Conservation (phyloP, 2,329 filamentous ascomycete species). For the Aureobasidium subglaciale region DNA sequence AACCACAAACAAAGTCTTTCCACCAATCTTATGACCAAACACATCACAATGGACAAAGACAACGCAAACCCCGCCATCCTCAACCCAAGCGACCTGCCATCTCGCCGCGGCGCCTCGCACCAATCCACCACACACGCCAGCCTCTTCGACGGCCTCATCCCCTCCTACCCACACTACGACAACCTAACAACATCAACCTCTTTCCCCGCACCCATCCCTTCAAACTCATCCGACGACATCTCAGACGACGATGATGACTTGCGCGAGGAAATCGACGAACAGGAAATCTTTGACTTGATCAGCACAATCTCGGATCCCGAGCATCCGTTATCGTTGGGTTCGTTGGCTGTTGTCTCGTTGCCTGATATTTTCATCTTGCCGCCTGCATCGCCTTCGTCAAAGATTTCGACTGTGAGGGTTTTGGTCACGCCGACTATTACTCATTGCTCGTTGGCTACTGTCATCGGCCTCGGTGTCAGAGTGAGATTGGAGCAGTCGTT, state of each 20-base stretch:
- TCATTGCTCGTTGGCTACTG: conserved; percentile 91
- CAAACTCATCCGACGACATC: conserved; percentile 29
- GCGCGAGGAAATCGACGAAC: conserved; percentile 85
- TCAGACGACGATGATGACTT: conserved; percentile 51
- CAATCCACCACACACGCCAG: conserved; percentile 34
- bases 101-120: conserved; percentile 53
- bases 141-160: conserved; percentile 48
- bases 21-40: not conserved
- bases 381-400: conserved; percentile 53
- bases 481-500: conserved; percentile 86
- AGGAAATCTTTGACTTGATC: conserved; percentile 96
- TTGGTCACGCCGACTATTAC: conserved; percentile 94
- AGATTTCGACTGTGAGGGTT: conserved; percentile 70
- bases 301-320: conserved; percentile 93
- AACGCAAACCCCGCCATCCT: conserved; percentile 94
- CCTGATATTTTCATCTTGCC: conserved; percentile 78
- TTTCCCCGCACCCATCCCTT: conserved; percentile 20
- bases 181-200: conserved; percentile 39
- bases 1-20: not conserved
- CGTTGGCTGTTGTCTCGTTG: conserved; percentile 91
- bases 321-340: conserved; percentile 87
- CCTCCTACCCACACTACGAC: conserved; percentile 41
- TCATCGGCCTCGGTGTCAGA: conserved; percentile 88
- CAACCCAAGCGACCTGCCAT: conserved; percentile 80
- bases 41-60: conserved; percentile 36